Conservation (phyloP, 2,329 filamentous ascomycete species). For the Aspergillus sojae region DNA sequence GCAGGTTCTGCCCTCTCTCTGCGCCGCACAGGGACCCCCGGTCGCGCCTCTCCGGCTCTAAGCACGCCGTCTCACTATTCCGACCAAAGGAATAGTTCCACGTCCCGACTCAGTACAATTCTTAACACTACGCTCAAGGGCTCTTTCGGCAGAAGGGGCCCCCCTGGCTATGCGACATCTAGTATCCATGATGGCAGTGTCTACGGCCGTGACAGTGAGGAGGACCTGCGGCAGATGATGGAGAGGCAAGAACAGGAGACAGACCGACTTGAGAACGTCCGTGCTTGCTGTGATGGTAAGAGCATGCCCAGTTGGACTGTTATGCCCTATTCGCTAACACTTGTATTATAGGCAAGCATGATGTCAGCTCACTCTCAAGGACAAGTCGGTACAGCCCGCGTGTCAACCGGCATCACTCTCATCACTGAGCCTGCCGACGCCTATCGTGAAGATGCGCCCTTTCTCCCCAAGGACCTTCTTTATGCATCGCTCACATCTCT, state of each 20-base stretch:
- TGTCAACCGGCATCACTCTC: conserved; percentile 41
- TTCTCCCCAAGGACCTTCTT: conserved; percentile 13
- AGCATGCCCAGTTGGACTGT: conserved; percentile 17
- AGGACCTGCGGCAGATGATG: conserved; percentile 79
- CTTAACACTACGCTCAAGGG: conserved; percentile 52
- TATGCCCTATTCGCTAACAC: not conserved
- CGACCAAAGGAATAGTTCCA: conserved; percentile 44
- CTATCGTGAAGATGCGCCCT: not conserved
- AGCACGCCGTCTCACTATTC: conserved; percentile 37
- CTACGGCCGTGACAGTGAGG: conserved; percentile 69
- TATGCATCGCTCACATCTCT: conserved; percentile 13
- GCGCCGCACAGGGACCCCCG: conserved; percentile 39
- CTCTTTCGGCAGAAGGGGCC: conserved; percentile 53
- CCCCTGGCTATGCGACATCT: conserved; percentile 32
- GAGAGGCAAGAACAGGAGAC: conserved; percentile 68
- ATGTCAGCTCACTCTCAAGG: conserved; percentile 57
- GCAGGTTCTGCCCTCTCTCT: conserved; percentile 42
- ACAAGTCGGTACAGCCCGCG: conserved; percentile 46
- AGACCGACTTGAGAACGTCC: conserved; percentile 87
- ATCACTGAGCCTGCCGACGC: conserved; percentile 28
- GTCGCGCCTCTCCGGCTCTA: conserved; percentile 39
- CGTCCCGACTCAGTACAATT: conserved; percentile 52
- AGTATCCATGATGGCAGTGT: conserved; percentile 44
- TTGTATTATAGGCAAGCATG: conserved; percentile 67
- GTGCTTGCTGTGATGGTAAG: conserved; percentile 96